These are phyloP conservation scores for Colletotrichum sp. DNA, from an alignment of 2,329 filamentous ascomycete species.

Conservation along the genomic window DNA sequence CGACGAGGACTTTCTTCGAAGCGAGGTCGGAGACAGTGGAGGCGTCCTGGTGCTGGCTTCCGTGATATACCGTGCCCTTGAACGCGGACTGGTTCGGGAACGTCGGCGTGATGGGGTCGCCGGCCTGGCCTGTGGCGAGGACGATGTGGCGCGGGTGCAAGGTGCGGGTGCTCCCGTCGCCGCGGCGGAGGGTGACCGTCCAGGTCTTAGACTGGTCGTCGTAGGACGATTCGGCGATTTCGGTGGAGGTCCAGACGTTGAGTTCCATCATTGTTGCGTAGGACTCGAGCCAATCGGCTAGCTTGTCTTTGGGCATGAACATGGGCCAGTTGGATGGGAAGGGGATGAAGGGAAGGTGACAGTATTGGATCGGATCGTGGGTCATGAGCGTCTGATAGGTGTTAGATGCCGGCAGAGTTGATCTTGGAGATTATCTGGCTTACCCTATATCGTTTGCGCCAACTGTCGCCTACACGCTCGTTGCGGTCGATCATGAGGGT, in stretches of 20 bases:
- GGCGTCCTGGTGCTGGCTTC: conserved; percentile 43
- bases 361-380: conserved; percentile 69
- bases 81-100: conserved; percentile 63
- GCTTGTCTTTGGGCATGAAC: conserved; percentile 75
- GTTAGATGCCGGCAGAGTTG: not conserved
- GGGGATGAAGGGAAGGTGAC: conserved; percentile 66
- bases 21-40: conserved; percentile 32
- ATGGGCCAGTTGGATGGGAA: conserved; percentile 72
- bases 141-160: conserved; percentile 68
- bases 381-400: conserved; percentile 62
- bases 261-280: conserved; percentile 71
- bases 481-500: conserved; percentile 65
- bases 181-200: conserved; percentile 53
- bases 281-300: conserved; percentile 70
- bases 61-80: conserved; percentile 62
- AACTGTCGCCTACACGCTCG: conserved; percentile 65
- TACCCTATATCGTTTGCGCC: conserved; percentile 60
- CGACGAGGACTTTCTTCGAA: conserved; percentile 66
- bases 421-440: not conserved
- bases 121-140: conserved; percentile 71
- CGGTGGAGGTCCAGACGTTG: conserved; percentile 67
- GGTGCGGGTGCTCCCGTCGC: conserved; percentile 52
- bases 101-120: conserved; percentile 64
- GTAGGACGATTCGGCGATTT: conserved; percentile 52
- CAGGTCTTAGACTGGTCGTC: conserved; percentile 55